Conservation (phyloP, 1,139 yeast genomes). For the Saccharomycopsis phalli region DNA sequence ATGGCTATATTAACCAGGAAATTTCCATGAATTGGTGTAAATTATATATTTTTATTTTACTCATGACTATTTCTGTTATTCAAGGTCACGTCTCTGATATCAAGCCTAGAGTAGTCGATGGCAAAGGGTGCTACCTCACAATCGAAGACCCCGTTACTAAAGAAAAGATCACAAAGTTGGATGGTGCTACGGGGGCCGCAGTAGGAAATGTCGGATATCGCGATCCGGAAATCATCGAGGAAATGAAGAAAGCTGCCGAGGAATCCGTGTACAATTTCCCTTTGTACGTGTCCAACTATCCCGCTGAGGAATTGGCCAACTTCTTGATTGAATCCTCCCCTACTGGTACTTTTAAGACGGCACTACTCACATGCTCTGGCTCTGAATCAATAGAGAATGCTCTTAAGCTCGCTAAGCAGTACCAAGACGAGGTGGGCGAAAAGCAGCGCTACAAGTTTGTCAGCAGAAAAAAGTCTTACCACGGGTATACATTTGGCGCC, state of each 20-base stretch:
- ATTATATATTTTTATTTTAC: too few relatives aligned
- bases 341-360: slow-evolving; percentile 43
- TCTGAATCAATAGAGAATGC: slow-evolving; percentile 57
- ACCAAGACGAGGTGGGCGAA: slow-evolving; percentile 43
- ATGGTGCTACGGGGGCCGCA: slow-evolving; percentile 57
- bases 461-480: slow-evolving; percentile 47
- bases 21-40: too few relatives aligned
- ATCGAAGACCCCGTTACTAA: slow-evolving; percentile 41
- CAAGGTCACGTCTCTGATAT: slow-evolving; percentile 35
- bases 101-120: slow-evolving; percentile 37
- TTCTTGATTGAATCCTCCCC: slow-evolving; percentile 48
- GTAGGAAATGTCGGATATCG: slow-evolving; percentile 57
- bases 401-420: slow-evolving; percentile 47
- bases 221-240: slow-evolving; percentile 41
- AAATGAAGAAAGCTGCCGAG: slow-evolving; percentile 41
- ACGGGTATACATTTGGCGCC: slow-evolving; percentile 51
- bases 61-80: slow-evolving; percentile 4
- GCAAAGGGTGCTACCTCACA: slow-evolving; percentile 41
- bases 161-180: slow-evolving; percentile 34
- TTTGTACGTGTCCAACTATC: slow-evolving; percentile 33
- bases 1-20: too few relatives aligned
- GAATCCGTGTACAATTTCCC: slow-evolving; percentile 40
- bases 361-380: slow-evolving; percentile 51
- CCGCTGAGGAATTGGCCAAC: slow-evolving; percentile 42
- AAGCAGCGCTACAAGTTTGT: slow-evolving; percentile 41